These are phyloP conservation scores for Paraphoma sp. DNA, from an alignment of 2,329 filamentous ascomycete species.

Conservation along the genomic window DNA sequence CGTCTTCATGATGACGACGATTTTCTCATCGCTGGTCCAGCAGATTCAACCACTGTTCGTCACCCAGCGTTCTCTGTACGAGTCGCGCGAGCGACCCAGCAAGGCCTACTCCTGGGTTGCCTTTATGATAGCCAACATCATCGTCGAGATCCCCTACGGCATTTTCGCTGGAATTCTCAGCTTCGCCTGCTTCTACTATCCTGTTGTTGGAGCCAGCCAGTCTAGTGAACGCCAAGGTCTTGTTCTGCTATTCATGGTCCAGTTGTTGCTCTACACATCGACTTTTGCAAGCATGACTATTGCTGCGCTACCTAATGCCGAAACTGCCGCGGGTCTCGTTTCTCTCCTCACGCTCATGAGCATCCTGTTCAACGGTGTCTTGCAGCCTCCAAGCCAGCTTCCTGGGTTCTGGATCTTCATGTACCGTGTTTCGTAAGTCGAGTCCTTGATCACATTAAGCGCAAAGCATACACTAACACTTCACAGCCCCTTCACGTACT, in stretches of 20 bases:
- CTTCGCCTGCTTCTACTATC: constrained; percentile 73
- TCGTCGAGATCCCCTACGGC: constrained; percentile 74
- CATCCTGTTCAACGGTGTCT: constrained; percentile 59
- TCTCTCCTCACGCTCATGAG: constrained; percentile 64
- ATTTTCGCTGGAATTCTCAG: constrained; percentile 68
- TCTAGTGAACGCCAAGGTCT: constrained; percentile 59
- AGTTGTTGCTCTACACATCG: constrained; percentile 74
- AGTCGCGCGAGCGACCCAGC: constrained; percentile 66
- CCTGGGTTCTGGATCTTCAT: constrained; percentile 81
- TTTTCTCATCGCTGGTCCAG: constrained; percentile 57
- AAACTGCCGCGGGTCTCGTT: constrained; percentile 70
- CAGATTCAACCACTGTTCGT: constrained; percentile 67
- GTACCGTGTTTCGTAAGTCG: constrained; percentile 63
- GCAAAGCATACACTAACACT: not conserved
- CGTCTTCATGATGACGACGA: constrained; percentile 58
- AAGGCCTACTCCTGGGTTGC: constrained; percentile 79
- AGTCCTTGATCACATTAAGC: not conserved
- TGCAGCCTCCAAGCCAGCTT: constrained; percentile 64
- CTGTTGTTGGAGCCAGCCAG: constrained; percentile 48
- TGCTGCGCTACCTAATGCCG: constrained; percentile 70
- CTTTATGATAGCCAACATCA: constrained; percentile 74
- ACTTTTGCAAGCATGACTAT: constrained; percentile 79
- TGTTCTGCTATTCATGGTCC: constrained; percentile 68
- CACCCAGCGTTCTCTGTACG: constrained; percentile 65
- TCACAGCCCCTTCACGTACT: constrained; percentile 67